A percentile compares a stretch with the other conserved stretches of the same genome.
phyloP scores from a whole-genome alignment of 495 filamentous ascomycete species.

The Haplographium delicatum region DNA sequence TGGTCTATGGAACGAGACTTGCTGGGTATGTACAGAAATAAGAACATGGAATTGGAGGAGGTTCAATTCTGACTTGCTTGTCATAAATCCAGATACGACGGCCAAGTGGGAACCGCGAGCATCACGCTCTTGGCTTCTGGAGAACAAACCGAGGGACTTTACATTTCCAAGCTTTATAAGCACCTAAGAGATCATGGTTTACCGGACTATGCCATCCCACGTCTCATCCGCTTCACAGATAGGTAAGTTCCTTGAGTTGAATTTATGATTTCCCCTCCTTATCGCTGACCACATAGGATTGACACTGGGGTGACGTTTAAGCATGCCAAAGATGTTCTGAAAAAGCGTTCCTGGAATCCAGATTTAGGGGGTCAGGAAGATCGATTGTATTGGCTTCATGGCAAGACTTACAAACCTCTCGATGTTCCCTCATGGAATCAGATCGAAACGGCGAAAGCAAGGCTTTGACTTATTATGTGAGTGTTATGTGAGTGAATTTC shows the following conservation, averaged over 20 bases:
- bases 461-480: too few species aligned
- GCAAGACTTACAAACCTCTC: too few species aligned
- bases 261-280: neutral
- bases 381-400: conserved; percentile 1
- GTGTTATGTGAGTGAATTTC: too few species aligned
- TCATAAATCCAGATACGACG: neutral
- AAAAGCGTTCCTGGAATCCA: neutral
- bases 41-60: neutral
- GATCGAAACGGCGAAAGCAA: too few species aligned
- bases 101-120: neutral
- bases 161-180: neutral
- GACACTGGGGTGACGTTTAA: conserved; percentile 1
- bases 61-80: neutral
- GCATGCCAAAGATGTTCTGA: neutral
- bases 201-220: neutral
- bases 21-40: conserved; percentile 32
- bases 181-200: neutral
- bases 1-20: conserved; percentile 42
- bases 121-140: neutral
- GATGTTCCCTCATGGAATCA: too few species aligned
- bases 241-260: conserved; percentile 1
- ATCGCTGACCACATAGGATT: neutral
- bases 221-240: neutral
- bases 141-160: neutral
- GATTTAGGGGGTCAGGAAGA: neutral